A percentile compares a stretch with the other conserved stretches of the same genome.
Evolutionary conservation across 306 rosid genomes (phyloP).

Genomic region (Hylodesmum podocarpum): DNA sequence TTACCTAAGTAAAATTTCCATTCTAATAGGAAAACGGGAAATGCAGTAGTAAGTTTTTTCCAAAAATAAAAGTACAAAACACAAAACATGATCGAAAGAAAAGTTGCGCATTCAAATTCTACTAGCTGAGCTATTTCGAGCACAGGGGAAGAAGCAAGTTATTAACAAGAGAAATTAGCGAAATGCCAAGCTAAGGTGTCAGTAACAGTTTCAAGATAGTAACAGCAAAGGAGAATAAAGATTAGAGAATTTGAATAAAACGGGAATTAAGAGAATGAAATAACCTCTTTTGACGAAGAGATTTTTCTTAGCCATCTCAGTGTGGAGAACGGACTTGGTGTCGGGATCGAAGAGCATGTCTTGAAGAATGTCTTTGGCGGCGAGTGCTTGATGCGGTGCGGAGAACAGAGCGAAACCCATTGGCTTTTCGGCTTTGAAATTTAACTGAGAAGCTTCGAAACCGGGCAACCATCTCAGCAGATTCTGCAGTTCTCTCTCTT

Average conservation of each 20-base stretch:
- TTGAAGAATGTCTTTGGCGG: constrained; percentile 90
- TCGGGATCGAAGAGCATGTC: constrained; percentile 91
- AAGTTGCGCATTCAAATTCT: too few species aligned
- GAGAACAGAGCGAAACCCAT: constrained; percentile 95
- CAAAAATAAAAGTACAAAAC: background rate
- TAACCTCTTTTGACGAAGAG: constrained; percentile 78
- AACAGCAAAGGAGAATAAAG: too few species aligned
- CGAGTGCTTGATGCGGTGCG: constrained; percentile 68
- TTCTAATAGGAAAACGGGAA: too few species aligned
- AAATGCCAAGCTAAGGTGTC: background rate
- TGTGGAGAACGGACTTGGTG: constrained; percentile 84
- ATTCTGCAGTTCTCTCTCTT: constrained; percentile 88
- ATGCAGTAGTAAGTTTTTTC: too few species aligned
- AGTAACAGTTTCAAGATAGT: too few species aligned
- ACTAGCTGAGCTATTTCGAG: too few species aligned
- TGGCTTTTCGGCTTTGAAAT: constrained; percentile 93
- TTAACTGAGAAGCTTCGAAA: constrained; percentile 92
- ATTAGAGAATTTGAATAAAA: too few species aligned
- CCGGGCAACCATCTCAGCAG: constrained; percentile 93
- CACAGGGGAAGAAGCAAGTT: too few species aligned
- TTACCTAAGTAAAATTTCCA: too few species aligned
- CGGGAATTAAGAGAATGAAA: too few species aligned
- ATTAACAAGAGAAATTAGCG: background rate
- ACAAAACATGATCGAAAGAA: background rate
- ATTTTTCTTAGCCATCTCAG: constrained; percentile 99